Evolutionary conservation across 371 early-diverging fungal species (phyloP), one percentile per base, ranked within the genome.

Genomic region (Mucor velutinosus): DNA sequence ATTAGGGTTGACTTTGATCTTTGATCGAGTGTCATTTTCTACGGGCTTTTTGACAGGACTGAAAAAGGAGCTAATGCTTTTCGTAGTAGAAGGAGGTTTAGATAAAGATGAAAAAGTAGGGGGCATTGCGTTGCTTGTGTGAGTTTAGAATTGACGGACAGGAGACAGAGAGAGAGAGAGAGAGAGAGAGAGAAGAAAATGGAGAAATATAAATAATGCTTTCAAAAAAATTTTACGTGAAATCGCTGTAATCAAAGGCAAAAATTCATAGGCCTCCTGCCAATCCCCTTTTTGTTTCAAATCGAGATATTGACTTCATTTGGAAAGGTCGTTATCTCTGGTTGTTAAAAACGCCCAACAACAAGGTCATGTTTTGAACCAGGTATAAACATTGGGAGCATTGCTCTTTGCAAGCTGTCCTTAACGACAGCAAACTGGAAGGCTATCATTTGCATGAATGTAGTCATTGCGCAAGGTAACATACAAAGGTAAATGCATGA

Each of bases 61-160:
- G 55, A 70, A 70, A n/a, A 65, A 70, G 10, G 70, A 60, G n/a
- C 27, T 70, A 25, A 70, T 70, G 21, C 62, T 21, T 45, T 30
- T 47, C 1, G 2, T 47, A 11, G 47, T 21, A 3, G 47, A 11
- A 21, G 21, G 2, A 0, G n/a, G 47, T 21, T 47, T 47, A 8
- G 47, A 19, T 47, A 23, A 5, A 41, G 47, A 17, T 17, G 41
- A 41, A 41, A 41, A 47, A 0, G 47, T n/a, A 47, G 47, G 47
- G 4, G 47, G 47, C 47, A 47, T 47, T 47, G 19, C 19, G 7
- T 43, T 43, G 17, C n/a, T 43, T 17, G 17, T 33, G 30, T 30
- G 30, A 2, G 30, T 5, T 30, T 30, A 30, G 3, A 30, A 30
- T 30, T 30, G 30, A 30, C 30, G 5, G 3, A 30, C 3, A 30